Evolutionary conservation across 805 yeast species (phyloP).

Genomic region (Starmerella tilneyi): DNA sequence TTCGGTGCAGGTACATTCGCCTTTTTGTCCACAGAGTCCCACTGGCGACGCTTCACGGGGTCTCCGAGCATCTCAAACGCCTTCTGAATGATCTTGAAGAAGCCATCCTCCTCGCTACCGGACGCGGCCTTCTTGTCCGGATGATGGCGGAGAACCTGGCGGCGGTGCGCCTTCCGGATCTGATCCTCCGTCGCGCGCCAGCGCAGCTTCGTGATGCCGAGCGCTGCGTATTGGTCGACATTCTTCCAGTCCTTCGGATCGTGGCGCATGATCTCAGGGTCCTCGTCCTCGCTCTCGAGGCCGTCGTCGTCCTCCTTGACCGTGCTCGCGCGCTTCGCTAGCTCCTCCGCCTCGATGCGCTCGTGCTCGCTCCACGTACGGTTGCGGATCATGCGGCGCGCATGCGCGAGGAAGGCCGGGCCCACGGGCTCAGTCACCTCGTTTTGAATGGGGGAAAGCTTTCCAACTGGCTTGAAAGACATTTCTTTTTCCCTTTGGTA

Average conservation of each 20-base stretch:
- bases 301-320: constrained; percentile 44
- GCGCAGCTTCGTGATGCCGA: constrained; percentile 86
- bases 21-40: constrained; percentile 83
- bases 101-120: constrained; percentile 85
- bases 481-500: no score
- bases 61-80: constrained; percentile 86
- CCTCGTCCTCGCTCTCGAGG: constrained; percentile 49
- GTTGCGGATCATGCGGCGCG: constrained; percentile 88
- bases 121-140: constrained; percentile 95
- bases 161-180: constrained; percentile 92
- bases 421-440: constrained; percentile 94
- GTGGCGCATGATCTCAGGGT: constrained; percentile 66
- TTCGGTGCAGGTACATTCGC: constrained; percentile 80
- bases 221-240: constrained; percentile 90
- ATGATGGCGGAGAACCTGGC: constrained; percentile 91
- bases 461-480: constrained; percentile 26
- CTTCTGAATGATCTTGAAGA: constrained; percentile 96
- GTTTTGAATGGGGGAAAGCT: constrained; percentile 29
- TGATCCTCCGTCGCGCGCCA: constrained; percentile 86
- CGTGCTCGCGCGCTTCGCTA: constrained; percentile 50
- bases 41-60: constrained; percentile 78
- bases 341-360: constrained; percentile 77
- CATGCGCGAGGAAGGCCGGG: constrained; percentile 89
- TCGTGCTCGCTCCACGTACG: constrained; percentile 98
- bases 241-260: constrained; percentile 98